Evolutionary conservation across 306 rosid genomes (phyloP).

Genomic region (Casuarina equisetifolia): DNA sequence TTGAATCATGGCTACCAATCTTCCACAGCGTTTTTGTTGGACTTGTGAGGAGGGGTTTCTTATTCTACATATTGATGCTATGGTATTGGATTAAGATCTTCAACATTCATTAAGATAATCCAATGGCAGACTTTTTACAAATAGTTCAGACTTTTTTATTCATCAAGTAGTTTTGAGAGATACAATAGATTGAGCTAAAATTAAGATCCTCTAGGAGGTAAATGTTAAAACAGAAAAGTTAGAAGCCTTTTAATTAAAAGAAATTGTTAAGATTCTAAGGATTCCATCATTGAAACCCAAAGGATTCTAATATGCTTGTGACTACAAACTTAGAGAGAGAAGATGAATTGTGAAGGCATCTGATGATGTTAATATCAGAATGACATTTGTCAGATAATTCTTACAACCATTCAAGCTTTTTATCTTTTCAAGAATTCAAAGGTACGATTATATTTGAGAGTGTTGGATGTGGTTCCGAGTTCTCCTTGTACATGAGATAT

Average conservation of each 20-base stretch:
- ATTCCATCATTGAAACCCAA: too few species aligned
- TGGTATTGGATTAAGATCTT: too few species aligned
- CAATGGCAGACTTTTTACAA: too few species aligned
- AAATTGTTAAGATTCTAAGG: too few species aligned
- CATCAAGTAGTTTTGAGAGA: too few species aligned
- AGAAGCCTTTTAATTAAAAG: too few species aligned
- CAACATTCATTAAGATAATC: too few species aligned
- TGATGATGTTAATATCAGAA: neutral
- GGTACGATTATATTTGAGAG: neutral
- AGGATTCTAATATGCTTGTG: neutral
- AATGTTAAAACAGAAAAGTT: too few species aligned
- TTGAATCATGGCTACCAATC: neutral
- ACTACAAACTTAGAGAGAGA: neutral
- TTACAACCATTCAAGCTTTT: neutral
- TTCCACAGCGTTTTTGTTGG: neutral
- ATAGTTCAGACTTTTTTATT: too few species aligned
- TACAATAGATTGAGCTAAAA: too few species aligned
- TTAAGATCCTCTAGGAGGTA: too few species aligned
- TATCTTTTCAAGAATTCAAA: neutral
- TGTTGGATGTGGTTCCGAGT: neutral
- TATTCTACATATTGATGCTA: neutral
- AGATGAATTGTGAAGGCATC: neutral
- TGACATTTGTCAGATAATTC: neutral
- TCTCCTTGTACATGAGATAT: neutral
- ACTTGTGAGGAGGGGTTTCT: neutral